Percentiles rank a stretch among this genome's conserved stretches.
Conservation (phyloP, 2,329 filamentous ascomycete species). For the Chrysoporthe deuterocubensis region DNA sequence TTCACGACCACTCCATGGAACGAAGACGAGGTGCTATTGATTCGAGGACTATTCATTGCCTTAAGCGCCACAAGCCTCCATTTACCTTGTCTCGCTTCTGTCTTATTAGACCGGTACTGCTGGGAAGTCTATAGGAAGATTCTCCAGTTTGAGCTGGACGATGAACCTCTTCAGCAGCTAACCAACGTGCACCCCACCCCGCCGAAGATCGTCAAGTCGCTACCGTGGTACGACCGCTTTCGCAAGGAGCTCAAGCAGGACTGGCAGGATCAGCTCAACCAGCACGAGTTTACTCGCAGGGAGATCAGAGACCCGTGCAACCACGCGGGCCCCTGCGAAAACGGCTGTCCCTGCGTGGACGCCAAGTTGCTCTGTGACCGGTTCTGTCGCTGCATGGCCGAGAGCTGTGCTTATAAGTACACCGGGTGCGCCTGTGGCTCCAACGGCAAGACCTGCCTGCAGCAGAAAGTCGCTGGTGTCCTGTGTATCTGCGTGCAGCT, state of each 20-base stretch:
- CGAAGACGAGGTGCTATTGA: conserved; percentile 52
- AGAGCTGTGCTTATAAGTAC: conserved; percentile 65
- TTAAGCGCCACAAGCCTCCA: conserved; percentile 23
- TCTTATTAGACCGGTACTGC: conserved; percentile 55
- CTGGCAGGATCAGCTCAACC: conserved; percentile 59
- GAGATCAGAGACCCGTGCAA: conserved; percentile 67
- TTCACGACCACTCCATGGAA: conserved; percentile 49
- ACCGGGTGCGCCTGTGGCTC: conserved; percentile 68
- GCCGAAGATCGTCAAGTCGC: conserved; percentile 47
- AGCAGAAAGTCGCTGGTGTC: conserved; percentile 57
- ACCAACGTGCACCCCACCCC: conserved; percentile 34
- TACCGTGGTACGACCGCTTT: conserved; percentile 61
- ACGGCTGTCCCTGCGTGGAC: conserved; percentile 65
- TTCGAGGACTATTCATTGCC: conserved; percentile 50
- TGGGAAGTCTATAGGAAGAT: conserved; percentile 54
- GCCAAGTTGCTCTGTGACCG: conserved; percentile 72
- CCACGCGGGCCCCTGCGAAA: conserved; percentile 69
- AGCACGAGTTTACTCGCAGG: conserved; percentile 59
- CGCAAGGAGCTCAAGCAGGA: conserved; percentile 58
- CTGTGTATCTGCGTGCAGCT: conserved; percentile 73
- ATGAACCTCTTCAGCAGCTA: conserved; percentile 33
- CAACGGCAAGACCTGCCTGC: conserved; percentile 61
- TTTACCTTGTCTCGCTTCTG: conserved; percentile 54
- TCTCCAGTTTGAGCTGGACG: conserved; percentile 43
- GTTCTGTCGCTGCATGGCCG: conserved; percentile 66